Evolutionary conservation across 2,329 filamentous ascomycete species (phyloP), one percentile per base, ranked within the genome.

Genomic region (Conoideocrella luteorostrata): DNA sequence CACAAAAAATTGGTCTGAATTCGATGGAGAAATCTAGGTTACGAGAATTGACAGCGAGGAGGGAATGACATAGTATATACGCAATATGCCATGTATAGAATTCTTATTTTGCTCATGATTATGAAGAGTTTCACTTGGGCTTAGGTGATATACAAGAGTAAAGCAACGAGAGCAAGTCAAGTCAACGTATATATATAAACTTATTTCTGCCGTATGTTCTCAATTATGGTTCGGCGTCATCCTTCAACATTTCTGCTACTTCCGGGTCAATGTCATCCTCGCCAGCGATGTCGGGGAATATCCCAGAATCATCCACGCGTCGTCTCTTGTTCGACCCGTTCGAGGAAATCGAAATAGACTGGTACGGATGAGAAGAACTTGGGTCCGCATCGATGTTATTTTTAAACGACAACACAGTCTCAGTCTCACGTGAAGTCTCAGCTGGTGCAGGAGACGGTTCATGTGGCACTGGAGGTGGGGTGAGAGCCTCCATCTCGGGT

Each of bases 401-500:
- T 2, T 62, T 56, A 3, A 48, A 47, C 5, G 39, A 33, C 20
- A 42, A 15, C 15, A 24, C 21, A 49, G 47, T 24, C 41, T 50
- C 33, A 20, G 44, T 32, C 29, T 53, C 44, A 15, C 44, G 47
- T 26, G 49, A 32, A 22, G 51, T 48, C 15, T 53, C 48, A 32
- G 35, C 39, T 5, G 52, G 46, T 12, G 43, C 45, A 11, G 35
- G 35, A n/a, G 32, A 34, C 10, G 36, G 23, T 4, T 48, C 51
- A 10, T 65, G 59, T 43, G 79, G 78, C 47, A 80, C 74, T 2
- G 80, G 70, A 2, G 86, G 86, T n/a, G 89, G 90, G 1, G 90
- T 96, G 44, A 96, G 73, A 5, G 83, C 86, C 63, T 97, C 91
- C 45, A 95, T 75, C 53, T 90, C 81, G 2, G 91, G 90, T 26